These are phyloP conservation scores for Daldinia caldariorum DNA, from an alignment of 495 filamentous ascomycete genomes.

Conservation along the genomic window DNA sequence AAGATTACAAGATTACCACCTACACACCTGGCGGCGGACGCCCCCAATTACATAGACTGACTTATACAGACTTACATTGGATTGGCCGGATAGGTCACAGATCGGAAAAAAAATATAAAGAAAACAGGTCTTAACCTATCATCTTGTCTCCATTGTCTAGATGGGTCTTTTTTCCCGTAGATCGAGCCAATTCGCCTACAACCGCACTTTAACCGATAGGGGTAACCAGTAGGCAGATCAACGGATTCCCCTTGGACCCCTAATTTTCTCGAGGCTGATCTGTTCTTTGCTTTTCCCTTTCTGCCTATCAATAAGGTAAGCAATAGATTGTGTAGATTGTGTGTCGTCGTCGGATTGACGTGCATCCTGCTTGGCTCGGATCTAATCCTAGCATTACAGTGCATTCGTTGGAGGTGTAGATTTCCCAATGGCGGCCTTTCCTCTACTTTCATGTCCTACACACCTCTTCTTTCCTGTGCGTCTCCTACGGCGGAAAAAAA, in stretches of 20 bases:
- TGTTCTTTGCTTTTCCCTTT: background rate
- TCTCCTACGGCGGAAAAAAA: background rate
- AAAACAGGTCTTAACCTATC: slow-evolving; percentile 15
- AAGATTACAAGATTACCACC: slow-evolving; percentile 4
- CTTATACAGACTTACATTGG: background rate
- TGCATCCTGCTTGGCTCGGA: slow-evolving; percentile 37
- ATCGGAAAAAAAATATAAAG: slow-evolving; percentile 8
- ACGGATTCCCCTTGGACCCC: slow-evolving; percentile 33
- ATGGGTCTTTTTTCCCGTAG: slow-evolving; percentile 20
- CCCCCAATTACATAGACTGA: slow-evolving; percentile 3
- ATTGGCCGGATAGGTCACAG: background rate
- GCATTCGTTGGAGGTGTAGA: slow-evolving; percentile 25
- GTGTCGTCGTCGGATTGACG: slow-evolving; percentile 22
- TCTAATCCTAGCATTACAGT: slow-evolving; percentile 27
- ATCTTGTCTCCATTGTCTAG: slow-evolving; percentile 15
- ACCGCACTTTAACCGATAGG: slow-evolving; percentile 3
- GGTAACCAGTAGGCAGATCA: slow-evolving; percentile 28
- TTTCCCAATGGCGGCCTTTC: slow-evolving; percentile 8
- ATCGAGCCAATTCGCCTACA: background rate
- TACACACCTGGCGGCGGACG: background rate
- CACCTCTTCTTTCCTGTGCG: background rate
- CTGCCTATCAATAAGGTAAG: slow-evolving; percentile 9
- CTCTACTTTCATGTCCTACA: background rate
- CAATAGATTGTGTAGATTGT: background rate
- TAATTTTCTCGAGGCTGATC: slow-evolving; percentile 31